These are phyloP conservation scores for Cicer arietinum DNA, from an alignment of 306 rosid species.

Conservation along the genomic window DNA sequence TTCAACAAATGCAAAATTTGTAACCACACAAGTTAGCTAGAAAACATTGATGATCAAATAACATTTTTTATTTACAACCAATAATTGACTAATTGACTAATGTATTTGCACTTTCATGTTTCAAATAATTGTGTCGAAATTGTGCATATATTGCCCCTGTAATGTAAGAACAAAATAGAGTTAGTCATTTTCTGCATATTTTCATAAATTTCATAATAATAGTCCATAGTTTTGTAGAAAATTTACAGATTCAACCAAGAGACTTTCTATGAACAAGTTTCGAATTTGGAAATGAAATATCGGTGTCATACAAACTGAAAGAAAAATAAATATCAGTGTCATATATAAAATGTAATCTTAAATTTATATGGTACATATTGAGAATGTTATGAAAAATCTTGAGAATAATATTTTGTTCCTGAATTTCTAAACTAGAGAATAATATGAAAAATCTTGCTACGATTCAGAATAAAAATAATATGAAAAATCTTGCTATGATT, in stretches of 20 bases:
- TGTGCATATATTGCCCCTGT: not conserved
- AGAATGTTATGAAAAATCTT: too few relatives aligned
- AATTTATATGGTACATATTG: too few relatives aligned
- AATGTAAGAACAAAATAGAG: constrained; percentile 5
- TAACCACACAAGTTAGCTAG: not conserved
- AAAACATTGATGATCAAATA: not conserved
- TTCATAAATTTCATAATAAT: not conserved
- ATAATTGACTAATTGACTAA: not conserved
- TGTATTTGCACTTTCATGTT: not conserved
- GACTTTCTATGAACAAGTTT: not conserved
- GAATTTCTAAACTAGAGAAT: not conserved
- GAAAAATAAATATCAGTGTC: not conserved
- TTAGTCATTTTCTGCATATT: not conserved
- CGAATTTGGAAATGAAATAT: not conserved
- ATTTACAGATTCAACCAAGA: not conserved
- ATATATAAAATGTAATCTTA: not conserved
- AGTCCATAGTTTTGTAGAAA: not conserved
- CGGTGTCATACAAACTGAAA: not conserved
- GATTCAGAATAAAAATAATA: too few relatives aligned
- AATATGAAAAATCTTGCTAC: too few relatives aligned
- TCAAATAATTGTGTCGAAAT: not conserved
- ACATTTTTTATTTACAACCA: not conserved
- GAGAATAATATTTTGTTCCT: not conserved
- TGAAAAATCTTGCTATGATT: too few relatives aligned
- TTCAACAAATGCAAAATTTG: not conserved